A percentile compares a stretch with the other conserved stretches of the same genome.
phyloP scores from a whole-genome alignment of 2,329 filamentous ascomycete species.

The Aspergillus ustus region DNA sequence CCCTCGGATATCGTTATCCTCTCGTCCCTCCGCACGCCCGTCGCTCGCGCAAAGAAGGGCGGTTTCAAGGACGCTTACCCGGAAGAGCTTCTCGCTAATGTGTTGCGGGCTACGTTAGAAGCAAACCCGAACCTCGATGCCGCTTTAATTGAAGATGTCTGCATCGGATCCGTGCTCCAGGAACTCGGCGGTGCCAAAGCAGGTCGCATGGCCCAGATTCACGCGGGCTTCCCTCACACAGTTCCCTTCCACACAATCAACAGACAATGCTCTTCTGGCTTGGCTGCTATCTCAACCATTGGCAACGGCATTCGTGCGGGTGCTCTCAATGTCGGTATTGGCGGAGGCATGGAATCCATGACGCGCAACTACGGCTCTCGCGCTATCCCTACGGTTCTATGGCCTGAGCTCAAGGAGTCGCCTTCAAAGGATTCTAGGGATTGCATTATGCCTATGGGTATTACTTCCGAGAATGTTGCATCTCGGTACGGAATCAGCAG shows the following conservation, averaged over 20 bases:
- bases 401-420: constrained; percentile 72
- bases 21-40: constrained; percentile 84
- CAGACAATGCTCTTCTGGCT: constrained; percentile 78
- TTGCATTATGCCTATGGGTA: constrained; percentile 92
- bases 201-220: constrained; percentile 86
- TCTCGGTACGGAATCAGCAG: constrained; percentile 73
- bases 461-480: constrained; percentile 89
- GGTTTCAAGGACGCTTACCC: constrained; percentile 86
- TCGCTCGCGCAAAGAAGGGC: constrained; percentile 83
- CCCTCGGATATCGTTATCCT: constrained; percentile 86
- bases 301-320: constrained; percentile 77
- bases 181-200: constrained; percentile 91
- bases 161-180: constrained; percentile 85
- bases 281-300: constrained; percentile 76
- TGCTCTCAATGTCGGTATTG: constrained; percentile 74
- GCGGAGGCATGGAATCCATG: constrained; percentile 96
- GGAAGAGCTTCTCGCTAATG: constrained; percentile 76
- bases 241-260: constrained; percentile 87
- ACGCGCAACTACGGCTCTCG: constrained; percentile 83
- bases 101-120: constrained; percentile 69
- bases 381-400: constrained; percentile 83
- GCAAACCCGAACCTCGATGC: constrained; percentile 75
- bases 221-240: constrained; percentile 73
- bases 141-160: constrained; percentile 74
- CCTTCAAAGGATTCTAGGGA: constrained; percentile 72